Conservation (phyloP, 129 eudicot genomes). For the Escallonia herrerae region DNA sequence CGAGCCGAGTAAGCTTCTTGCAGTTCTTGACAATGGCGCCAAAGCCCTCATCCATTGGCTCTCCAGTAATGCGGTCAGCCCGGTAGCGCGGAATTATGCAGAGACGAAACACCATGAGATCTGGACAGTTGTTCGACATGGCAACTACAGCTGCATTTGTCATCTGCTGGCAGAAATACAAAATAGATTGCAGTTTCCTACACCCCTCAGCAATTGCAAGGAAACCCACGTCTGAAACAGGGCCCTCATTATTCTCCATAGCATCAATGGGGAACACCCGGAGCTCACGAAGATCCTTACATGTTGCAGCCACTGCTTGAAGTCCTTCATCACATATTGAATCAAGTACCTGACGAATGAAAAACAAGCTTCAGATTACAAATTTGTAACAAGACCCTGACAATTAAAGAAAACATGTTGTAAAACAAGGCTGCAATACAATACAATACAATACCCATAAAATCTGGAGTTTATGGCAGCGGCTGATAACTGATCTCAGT, state of each 20-base stretch:
- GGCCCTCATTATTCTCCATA: slow-evolving; percentile 41
- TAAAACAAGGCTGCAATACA: not conserved
- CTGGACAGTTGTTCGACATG: slow-evolving; percentile 74
- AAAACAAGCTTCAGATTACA: not conserved
- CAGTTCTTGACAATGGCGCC: slow-evolving; percentile 88
- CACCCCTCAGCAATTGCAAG: slow-evolving; percentile 74
- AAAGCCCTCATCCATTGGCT: slow-evolving; percentile 82
- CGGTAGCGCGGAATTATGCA: slow-evolving; percentile 61
- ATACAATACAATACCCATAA: slow-evolving; percentile 49
- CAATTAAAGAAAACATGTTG: not conserved
- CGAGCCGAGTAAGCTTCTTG: slow-evolving; percentile 71
- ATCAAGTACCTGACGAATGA: slow-evolving; percentile 53
- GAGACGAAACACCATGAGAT: slow-evolving; percentile 68
- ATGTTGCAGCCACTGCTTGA: slow-evolving; percentile 62
- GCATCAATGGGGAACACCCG: slow-evolving; percentile 61
- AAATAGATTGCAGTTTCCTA: slow-evolving; percentile 51
- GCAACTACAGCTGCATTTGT: slow-evolving; percentile 70
- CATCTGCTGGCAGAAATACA: slow-evolving; percentile 76
- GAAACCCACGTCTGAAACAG: slow-evolving; percentile 68
- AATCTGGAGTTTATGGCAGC: slow-evolving; percentile 62
- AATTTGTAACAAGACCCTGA: not conserved
- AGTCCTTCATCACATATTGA: slow-evolving; percentile 75
- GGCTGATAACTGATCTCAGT: slow-evolving; percentile 47
- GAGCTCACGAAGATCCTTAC: slow-evolving; percentile 80
- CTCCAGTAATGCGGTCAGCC: slow-evolving; percentile 51